Evolutionary conservation across 2,329 filamentous ascomycete genomes (phyloP), one percentile per base, ranked within the genome.

Genomic region (Ascochyta viciae-villosae): DNA sequence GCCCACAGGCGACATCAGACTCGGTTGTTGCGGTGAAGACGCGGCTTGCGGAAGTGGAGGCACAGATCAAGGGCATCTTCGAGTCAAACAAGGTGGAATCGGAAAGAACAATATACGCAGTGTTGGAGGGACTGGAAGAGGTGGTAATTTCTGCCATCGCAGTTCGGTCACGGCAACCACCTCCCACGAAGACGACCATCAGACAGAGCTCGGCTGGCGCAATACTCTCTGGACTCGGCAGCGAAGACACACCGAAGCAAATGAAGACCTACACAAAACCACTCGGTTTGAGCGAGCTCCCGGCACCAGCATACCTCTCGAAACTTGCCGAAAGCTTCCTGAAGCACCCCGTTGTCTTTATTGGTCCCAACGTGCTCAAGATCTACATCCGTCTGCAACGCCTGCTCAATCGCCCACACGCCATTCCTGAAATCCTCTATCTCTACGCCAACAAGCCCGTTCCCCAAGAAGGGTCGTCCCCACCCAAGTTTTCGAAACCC

Each of bases 381-480:
- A 76, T 85, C 64, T 98, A 97, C 75, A 87, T 96, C 59, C 82
- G 85, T 34, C 86, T 91, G 40, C 92, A 96, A 74, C 82, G 87
- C 26, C 82, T 87, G 10, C 84, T 98, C 39, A 85, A 87, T 58
- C 87, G 84, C 53, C 88, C 92, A 3, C 86, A 91, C 62, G 87
- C 90, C 40, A 85, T 98, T 60, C 92, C 94, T 6, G 85, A 88
- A 57, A 86, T 92, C 38, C 89, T 99, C 70, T 80, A 87, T 52
- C 82, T 97, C 49, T 98, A 94, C 74, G 91, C 91, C 44, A 85
- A 86, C 65, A 99, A 98, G 76, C 89, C 91, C 9, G 80, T 87
- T 60, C 90, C 92, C 2, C 77, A 83, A 46, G 80, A 86, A 66
- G 81, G 82, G 46, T 82, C 84, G 16, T 83, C 83, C 15, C 83